A percentile compares a stretch with the other conserved stretches of the same genome.
Conservation (phyloP, 768 basidiomycete species). For the Nidularia sp. region DNA sequence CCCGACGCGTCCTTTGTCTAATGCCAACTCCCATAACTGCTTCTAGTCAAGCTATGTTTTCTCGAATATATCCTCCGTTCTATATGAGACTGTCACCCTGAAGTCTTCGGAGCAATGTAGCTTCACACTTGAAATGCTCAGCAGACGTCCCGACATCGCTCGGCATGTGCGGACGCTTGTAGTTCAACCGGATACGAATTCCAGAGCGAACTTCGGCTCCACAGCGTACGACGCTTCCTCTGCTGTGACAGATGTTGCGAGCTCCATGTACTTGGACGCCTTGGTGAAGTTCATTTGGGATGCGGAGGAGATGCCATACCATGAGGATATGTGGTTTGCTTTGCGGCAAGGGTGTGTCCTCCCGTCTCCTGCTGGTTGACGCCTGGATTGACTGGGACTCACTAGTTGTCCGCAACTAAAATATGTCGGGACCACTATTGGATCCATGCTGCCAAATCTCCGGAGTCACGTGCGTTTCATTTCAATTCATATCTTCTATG, state of each 20-base stretch:
- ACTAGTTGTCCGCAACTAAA: conserved; percentile 63
- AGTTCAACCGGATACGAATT: conserved; percentile 34
- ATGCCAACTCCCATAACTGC: neutral
- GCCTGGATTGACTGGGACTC: conserved; percentile 2
- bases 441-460: conserved; percentile 49
- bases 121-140: conserved; percentile 65
- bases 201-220: conserved; percentile 14
- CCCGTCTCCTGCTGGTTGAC: neutral
- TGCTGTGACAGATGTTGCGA: conserved; percentile 47
- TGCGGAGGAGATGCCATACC: conserved; percentile 59
- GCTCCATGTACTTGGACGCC: conserved; percentile 51
- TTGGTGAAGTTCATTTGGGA: conserved; percentile 69
- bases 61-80: conserved; percentile 44
- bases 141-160: conserved; percentile 47
- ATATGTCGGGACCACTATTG: conserved; percentile 59
- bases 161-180: conserved; percentile 63
- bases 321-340: conserved; percentile 78
- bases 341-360: conserved; percentile 56
- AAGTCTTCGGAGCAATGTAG: conserved; percentile 54
- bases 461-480: conserved; percentile 55
- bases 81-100: conserved; percentile 59
- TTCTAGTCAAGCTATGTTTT: conserved; percentile 54
- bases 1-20: neutral
- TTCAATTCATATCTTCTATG: neutral
- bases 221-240: conserved; percentile 38